Evolutionary conservation across 1,284 basidiomycete genomes (phyloP).

Genomic region (Microbotryum violaceum): DNA sequence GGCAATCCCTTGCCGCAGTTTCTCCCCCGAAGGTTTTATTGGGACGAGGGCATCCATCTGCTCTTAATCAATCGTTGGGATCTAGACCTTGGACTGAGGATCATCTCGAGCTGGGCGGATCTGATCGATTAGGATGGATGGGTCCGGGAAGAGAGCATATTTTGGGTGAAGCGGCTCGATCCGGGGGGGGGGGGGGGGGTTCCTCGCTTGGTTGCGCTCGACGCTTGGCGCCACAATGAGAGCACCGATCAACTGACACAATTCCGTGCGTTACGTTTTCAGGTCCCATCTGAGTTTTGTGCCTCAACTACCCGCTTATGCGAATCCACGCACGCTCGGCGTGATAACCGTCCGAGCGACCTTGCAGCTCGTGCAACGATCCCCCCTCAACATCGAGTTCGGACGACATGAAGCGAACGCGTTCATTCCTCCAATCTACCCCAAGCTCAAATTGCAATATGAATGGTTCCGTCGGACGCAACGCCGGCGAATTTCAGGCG

Average conservation of each 20-base stretch:
- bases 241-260: too few species aligned
- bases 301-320: conserved; percentile 83
- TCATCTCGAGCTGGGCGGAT: conserved; percentile 78
- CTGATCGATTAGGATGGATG: conserved; percentile 88
- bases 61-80: conserved; percentile 86
- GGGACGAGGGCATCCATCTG: conserved; percentile 95
- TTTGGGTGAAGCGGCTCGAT: conserved; percentile 81
- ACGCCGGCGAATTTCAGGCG: conserved; percentile 73
- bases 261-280: neutral
- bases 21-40: conserved; percentile 94
- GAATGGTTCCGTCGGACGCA: conserved; percentile 93
- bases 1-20: conserved; percentile 85
- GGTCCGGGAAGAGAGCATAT: conserved; percentile 93
- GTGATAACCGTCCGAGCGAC: conserved; percentile 74
- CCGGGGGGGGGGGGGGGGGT: too few species aligned
- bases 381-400: too few species aligned
- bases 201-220: too few species aligned
- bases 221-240: too few species aligned
- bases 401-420: too few species aligned
- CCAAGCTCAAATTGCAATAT: conserved; percentile 77
- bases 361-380: too few species aligned
- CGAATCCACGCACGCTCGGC: conserved; percentile 88
- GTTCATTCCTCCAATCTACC: conserved; percentile 67
- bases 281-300: conserved; percentile 86
- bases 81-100: conserved; percentile 79